Evolutionary conservation across 2,329 filamentous ascomycete species (phyloP).

Genomic region (Emergomyces africanus): DNA sequence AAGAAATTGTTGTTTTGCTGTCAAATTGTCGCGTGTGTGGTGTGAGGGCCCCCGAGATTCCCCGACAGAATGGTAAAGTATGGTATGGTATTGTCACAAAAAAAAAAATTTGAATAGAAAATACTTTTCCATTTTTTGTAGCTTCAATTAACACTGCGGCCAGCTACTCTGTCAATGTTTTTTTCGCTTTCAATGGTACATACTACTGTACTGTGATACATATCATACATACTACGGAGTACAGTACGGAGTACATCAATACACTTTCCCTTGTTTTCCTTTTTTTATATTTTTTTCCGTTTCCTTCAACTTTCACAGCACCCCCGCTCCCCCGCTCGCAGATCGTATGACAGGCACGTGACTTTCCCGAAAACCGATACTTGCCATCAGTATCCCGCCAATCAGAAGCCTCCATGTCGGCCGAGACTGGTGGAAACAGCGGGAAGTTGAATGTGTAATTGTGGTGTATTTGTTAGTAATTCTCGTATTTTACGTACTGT

Average conservation of each 20-base stretch:
- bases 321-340: neutral
- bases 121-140: no score
- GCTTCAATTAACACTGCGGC: no score
- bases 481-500: neutral
- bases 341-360: neutral
- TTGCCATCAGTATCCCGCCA: slow-evolving; percentile 1
- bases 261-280: neutral
- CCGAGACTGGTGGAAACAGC: slow-evolving; percentile 3
- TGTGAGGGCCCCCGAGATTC: neutral
- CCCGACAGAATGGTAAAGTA: neutral
- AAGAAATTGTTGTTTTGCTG: no score
- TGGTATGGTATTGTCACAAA: neutral
- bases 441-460: neutral
- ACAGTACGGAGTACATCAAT: no score
- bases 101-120: no score
- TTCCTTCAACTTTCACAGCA: no score
- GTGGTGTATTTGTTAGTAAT: neutral
- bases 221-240: no score
- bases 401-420: neutral
- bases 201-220: no score
- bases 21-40: no score
- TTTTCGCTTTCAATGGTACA: no score
- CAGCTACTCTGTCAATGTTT: no score
- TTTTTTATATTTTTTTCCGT: neutral
- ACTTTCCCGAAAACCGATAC: neutral